Conservation (phyloP, 176 grass and related monocot genomes). For the Areca catechu region DNA sequence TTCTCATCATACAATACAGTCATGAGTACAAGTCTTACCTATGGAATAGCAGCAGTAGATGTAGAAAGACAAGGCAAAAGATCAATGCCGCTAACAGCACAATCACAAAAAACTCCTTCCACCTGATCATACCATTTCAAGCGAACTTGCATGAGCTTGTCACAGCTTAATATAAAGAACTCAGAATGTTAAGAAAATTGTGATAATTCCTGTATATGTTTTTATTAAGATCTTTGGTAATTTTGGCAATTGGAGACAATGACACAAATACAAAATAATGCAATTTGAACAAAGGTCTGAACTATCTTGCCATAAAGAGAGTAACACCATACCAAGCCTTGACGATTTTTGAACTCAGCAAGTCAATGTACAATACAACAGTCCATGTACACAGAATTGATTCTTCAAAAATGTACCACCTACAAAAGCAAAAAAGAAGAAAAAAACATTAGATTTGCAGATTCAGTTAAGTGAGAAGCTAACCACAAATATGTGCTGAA, state of each 20-base stretch:
- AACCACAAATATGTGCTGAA: too few species aligned
- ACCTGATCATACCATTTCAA: slow-evolving; percentile 35
- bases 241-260: too few species aligned
- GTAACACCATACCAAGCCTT: slow-evolving; percentile 46
- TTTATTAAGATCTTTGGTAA: too few species aligned
- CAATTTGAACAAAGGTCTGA: too few species aligned
- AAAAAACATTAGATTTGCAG: not conserved
- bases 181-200: too few species aligned
- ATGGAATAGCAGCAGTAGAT: slow-evolving; percentile 62
- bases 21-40: slow-evolving; percentile 39
- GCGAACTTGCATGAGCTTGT: not conserved
- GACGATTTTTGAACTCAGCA: slow-evolving; percentile 37
- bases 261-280: too few species aligned
- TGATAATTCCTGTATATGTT: too few species aligned
- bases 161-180: not conserved
- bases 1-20: not conserved
- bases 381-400: slow-evolving; percentile 66
- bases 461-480: too few species aligned
- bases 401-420: slow-evolving; percentile 92
- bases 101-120: slow-evolving; percentile 82
- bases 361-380: slow-evolving; percentile 53
- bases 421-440: slow-evolving; percentile 17
- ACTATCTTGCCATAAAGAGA: not conserved
- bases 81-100: slow-evolving; percentile 54
- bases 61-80: slow-evolving; percentile 78